Conservation (phyloP, 1,139 yeast species). For the Suhomyces anneliseae region DNA sequence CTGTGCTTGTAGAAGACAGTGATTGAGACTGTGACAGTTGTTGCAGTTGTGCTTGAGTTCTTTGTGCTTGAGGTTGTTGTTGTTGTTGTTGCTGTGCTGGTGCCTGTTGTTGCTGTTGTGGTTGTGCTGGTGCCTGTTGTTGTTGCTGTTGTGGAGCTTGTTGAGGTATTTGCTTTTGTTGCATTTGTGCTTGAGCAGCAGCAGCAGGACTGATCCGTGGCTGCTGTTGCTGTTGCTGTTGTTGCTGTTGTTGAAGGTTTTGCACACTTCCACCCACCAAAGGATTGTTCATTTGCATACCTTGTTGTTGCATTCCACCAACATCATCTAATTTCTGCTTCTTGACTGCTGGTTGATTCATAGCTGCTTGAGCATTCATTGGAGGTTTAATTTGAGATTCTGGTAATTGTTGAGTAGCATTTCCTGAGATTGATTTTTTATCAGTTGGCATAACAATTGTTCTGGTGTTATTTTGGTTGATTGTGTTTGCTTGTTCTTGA, state of each 20-base stretch:
- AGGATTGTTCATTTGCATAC: slow-evolving; percentile 2
- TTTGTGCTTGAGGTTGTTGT: slow-evolving; percentile 7
- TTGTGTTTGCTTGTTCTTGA: slow-evolving; percentile 28
- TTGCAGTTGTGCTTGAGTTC: slow-evolving; percentile 6
- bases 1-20: slow-evolving; percentile 6
- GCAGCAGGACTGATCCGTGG: slow-evolving; percentile 3
- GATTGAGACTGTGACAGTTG: slow-evolving; percentile 5
- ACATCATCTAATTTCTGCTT: slow-evolving; percentile 5
- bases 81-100: slow-evolving; percentile 10
- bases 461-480: slow-evolving; percentile 17
- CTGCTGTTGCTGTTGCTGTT: slow-evolving; percentile 3
- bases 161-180: neutral
- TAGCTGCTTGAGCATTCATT: neutral
- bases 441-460: slow-evolving; percentile 19
- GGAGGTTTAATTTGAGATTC: slow-evolving; percentile 2
- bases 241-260: slow-evolving; percentile 3
- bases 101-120: slow-evolving; percentile 7
- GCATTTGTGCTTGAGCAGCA: slow-evolving; percentile 9
- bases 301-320: neutral
- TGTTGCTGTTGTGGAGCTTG: slow-evolving; percentile 7
- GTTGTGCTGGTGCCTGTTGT: slow-evolving; percentile 10
- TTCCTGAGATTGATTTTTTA: slow-evolving; percentile 1
- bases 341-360: slow-evolving; percentile 7
- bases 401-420: neutral
- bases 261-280: slow-evolving; percentile 2